phyloP scores from a whole-genome alignment of 1,284 basidiomycete genomes.

The Ceratobasidium papillatum region DNA sequence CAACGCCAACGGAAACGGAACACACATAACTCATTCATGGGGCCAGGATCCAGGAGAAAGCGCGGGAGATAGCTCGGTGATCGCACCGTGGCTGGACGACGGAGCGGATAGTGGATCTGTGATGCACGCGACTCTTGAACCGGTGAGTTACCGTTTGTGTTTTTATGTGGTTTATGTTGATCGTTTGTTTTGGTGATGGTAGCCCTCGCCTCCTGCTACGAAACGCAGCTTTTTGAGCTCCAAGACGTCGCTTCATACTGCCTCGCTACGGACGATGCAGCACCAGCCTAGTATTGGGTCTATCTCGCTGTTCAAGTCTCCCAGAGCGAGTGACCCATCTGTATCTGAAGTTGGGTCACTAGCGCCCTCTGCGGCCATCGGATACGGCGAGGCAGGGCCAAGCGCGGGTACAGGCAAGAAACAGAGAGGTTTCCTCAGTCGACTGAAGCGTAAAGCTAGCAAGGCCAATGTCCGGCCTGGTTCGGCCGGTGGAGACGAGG shows the following conservation, averaged over 20 bases:
- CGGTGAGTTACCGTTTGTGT: background rate
- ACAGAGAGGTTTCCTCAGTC: constrained; percentile 2
- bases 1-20: background rate
- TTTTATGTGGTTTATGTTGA: background rate
- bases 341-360: background rate
- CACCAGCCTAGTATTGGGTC: constrained; percentile 31
- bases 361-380: background rate
- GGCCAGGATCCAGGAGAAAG: constrained; percentile 20
- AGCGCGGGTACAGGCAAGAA: constrained; percentile 7
- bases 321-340: constrained; percentile 8
- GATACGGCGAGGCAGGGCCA: constrained; percentile 13
- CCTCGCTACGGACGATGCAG: constrained; percentile 14
- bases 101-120: background rate
- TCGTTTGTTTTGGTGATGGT: background rate
- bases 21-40: constrained; percentile 26
- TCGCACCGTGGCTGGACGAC: constrained; percentile 37
- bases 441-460: constrained; percentile 29
- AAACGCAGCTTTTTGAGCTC: constrained; percentile 38
- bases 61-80: constrained; percentile 28
- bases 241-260: constrained; percentile 16
- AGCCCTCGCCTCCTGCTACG: constrained; percentile 34
- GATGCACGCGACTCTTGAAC: constrained; percentile 11
- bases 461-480: constrained; percentile 23
- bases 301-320: constrained; percentile 29
- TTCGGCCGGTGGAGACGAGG: constrained; percentile 21